A percentile compares a stretch with the other conserved stretches of the same genome.
phyloP scores from a whole-genome alignment of 257 asterid genomes.

The Datura wrightii region DNA sequence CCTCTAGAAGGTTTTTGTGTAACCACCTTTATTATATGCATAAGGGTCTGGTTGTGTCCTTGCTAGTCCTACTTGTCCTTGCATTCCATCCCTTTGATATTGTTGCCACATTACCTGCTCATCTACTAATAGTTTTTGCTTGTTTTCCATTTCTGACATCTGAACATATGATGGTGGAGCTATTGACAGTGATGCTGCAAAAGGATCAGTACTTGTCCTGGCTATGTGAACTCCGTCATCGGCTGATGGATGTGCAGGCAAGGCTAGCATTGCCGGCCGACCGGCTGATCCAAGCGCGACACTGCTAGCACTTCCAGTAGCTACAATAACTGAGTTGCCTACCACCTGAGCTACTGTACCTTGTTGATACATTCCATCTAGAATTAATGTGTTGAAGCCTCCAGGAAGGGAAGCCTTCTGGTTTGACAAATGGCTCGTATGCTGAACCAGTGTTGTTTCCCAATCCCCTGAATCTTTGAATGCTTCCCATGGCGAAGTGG shows the following conservation, averaged over 20 bases:
- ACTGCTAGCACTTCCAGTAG: slow-evolving; percentile 88
- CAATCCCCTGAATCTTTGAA: slow-evolving; percentile 76
- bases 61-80: slow-evolving; percentile 64
- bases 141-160: slow-evolving; percentile 93
- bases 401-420: slow-evolving; percentile 70
- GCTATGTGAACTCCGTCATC: slow-evolving; percentile 34
- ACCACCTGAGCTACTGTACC: slow-evolving; percentile 58
- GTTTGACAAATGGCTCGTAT: slow-evolving; percentile 72
- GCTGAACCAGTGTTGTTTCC: slow-evolving; percentile 73
- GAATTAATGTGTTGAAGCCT: slow-evolving; percentile 66
- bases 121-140: slow-evolving; percentile 66
- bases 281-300: slow-evolving; percentile 83
- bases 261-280: slow-evolving; percentile 70
- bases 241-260: slow-evolving; percentile 75
- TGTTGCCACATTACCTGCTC: slow-evolving; percentile 95
- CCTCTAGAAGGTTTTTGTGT: slow-evolving; percentile 42
- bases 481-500: slow-evolving; percentile 81
- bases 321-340: slow-evolving; percentile 59
- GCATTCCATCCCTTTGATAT: slow-evolving; percentile 78
- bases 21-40: slow-evolving; percentile 58
- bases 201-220: slow-evolving; percentile 47
- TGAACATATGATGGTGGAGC: slow-evolving; percentile 91
- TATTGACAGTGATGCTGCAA: slow-evolving; percentile 70
- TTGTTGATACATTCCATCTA: slow-evolving; percentile 92
- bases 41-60: slow-evolving; percentile 45